Base-by-base conservation (phyloP, 2,329 filamentous ascomycete genomes). In the Exophiala sp. region DNA sequence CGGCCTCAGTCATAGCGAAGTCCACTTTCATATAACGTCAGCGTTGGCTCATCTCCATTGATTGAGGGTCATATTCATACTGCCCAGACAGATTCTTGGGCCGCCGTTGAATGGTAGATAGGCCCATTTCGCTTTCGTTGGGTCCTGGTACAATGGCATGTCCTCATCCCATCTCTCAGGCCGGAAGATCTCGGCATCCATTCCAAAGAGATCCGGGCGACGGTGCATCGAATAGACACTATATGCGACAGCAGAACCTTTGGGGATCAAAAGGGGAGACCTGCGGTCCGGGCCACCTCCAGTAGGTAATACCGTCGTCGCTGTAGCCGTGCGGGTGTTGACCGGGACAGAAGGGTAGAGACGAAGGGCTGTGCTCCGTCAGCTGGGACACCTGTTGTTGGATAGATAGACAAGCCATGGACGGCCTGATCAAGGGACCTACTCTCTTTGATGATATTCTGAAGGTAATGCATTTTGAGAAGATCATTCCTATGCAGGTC, bases 281-380 rank as follows among this genome's bases (percentile, higher is more conserved):
- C 49, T 58, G 6, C 69, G 71, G 53, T 78, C 72, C 2, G 68
- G 63, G 0, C 75, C 75, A 16, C 76, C 76, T 11, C 76, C 87
- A 11, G 73, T 71, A 0, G 88, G 87, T 1, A 94, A 77, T 0
- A 80, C 85, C 2, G 86, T 90, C 69, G 89, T 83, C 51, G 73
- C 75, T 7, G 86, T 73, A 8, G 86, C 79, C 30, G 82, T 71
- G 55, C 88, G 83, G 41, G 86, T 76, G 68, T 91, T 93, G 70
- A 85, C 85, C 1, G 88, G 87, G 1, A 93, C 85, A 14, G 80
- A 76, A 0, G 87, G 86, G 66, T 90, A 88, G 7, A 90, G 68
- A 13, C 87, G 82, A 51, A 90, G 77, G 0, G 80, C 85, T 70
- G 91, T 11, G 86, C 68, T 85, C 83, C 13, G 21, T 41, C 18